Conservation (phyloP, 352 stramenopile genomes). For the Globisporangium paddicum region DNA sequence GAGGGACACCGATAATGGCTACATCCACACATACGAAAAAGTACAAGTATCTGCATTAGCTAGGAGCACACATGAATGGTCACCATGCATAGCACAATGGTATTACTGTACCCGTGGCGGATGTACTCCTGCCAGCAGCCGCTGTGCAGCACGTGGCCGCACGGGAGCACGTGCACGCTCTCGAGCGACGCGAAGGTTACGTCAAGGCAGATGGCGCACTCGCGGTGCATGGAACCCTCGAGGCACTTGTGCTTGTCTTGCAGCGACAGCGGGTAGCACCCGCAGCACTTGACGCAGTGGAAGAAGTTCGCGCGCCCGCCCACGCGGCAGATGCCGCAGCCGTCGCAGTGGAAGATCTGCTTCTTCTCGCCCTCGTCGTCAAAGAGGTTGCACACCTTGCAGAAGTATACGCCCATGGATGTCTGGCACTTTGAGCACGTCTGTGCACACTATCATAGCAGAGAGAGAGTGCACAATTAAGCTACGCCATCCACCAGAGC, state of each 20-base stretch:
- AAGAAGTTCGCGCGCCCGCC: conserved; percentile 77
- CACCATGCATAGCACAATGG: background rate
- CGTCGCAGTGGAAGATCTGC: conserved; percentile 70
- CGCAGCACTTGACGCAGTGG: conserved; percentile 73
- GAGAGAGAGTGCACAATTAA: background rate
- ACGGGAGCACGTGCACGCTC: conserved; percentile 62
- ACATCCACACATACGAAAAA: background rate
- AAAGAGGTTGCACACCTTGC: conserved; percentile 67
- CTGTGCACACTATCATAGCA: conserved; percentile 35
- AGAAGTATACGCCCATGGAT: conserved; percentile 63
- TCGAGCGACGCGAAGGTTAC: conserved; percentile 77
- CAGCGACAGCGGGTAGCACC: conserved; percentile 70
- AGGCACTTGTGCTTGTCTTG: conserved; percentile 75
- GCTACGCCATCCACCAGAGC: too few relatives aligned
- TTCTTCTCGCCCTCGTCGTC: conserved; percentile 57
- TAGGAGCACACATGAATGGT: background rate
- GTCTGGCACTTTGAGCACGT: conserved; percentile 40
- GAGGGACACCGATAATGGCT: conserved; percentile 54
- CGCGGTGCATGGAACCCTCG: conserved; percentile 72
- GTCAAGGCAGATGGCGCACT: conserved; percentile 80
- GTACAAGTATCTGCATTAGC: background rate
- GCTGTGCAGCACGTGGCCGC: conserved; percentile 70
- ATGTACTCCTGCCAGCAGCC: conserved; percentile 64
- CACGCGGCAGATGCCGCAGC: conserved; percentile 74
- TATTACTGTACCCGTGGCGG: conserved; percentile 39